Evolutionary conservation across 2,329 filamentous ascomycete species (phyloP).

Genomic region (Cadophora luteo-olivacea): DNA sequence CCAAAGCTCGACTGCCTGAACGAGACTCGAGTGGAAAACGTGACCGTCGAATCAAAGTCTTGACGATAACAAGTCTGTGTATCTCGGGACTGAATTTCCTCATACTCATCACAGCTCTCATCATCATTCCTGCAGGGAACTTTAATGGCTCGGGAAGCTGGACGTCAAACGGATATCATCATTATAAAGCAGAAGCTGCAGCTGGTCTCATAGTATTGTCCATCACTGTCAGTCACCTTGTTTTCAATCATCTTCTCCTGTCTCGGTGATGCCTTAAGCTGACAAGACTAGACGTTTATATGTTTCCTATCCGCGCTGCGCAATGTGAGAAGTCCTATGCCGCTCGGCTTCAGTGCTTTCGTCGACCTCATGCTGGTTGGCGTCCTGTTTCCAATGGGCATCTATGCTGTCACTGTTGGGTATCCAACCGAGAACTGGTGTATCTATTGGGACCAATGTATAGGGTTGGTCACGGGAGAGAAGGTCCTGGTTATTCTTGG

Average conservation of each 20-base stretch:
- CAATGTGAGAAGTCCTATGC: not conserved
- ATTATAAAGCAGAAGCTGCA: not conserved
- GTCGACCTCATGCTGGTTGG: conserved; percentile 12
- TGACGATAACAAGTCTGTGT: not conserved
- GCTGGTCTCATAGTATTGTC: not conserved
- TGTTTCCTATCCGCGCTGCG: not conserved
- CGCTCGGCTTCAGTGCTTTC: not conserved
- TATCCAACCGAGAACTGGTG: conserved; percentile 7
- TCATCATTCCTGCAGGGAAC: not conserved
- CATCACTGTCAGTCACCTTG: not conserved
- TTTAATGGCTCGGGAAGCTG: not conserved
- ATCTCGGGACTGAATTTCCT: not conserved
- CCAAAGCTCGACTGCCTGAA: not conserved
- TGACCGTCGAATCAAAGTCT: not conserved
- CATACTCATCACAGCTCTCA: not conserved
- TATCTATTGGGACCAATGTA: not conserved
- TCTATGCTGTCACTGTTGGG: not conserved
- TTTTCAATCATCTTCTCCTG: not conserved
- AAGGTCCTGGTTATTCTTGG: not conserved
- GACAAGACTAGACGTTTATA: not conserved
- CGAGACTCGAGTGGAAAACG: not conserved
- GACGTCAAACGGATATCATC: not conserved
- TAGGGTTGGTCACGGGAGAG: not conserved
- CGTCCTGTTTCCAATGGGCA: conserved; percentile 3
- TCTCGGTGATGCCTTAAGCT: not conserved